Evolutionary conservation across 768 basidiomycete species (phyloP).

Genomic region (Pluteus cervinus): DNA sequence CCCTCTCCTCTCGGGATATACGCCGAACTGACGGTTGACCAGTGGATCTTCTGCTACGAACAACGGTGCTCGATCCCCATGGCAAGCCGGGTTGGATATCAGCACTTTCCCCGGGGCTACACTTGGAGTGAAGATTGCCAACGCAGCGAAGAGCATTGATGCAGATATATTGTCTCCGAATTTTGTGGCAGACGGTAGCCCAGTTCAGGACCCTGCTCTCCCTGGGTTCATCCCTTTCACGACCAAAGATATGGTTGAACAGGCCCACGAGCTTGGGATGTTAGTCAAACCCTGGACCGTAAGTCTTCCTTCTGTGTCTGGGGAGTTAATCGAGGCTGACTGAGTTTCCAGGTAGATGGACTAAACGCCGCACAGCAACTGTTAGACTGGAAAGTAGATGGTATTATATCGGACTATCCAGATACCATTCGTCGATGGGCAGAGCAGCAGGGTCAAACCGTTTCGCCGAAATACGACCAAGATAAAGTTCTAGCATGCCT

Average conservation of each 20-base stretch:
- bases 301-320: constrained; percentile 14
- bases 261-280: constrained; percentile 59
- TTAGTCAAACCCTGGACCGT: constrained; percentile 74
- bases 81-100: constrained; percentile 65
- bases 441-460: constrained; percentile 42
- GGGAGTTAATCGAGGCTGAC: not conserved
- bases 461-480: constrained; percentile 56
- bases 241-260: constrained; percentile 61
- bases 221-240: constrained; percentile 50
- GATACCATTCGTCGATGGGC: constrained; percentile 49
- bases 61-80: constrained; percentile 47
- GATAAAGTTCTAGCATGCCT: constrained; percentile 58
- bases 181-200: constrained; percentile 32
- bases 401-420: constrained; percentile 77
- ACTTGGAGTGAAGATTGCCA: constrained; percentile 51
- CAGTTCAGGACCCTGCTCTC: constrained; percentile 35
- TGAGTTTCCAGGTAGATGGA: constrained; percentile 45
- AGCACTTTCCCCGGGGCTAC: constrained; percentile 59
- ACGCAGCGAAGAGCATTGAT: constrained; percentile 59
- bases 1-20: not conserved
- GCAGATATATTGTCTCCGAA: constrained; percentile 64
- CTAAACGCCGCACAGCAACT: constrained; percentile 58
- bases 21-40: constrained; percentile 1
- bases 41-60: constrained; percentile 35
- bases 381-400: constrained; percentile 58